Evolutionary conservation across 176 grass and related monocot species (phyloP), one percentile per base, ranked within the genome.

Genomic region (Carex kokanica): DNA sequence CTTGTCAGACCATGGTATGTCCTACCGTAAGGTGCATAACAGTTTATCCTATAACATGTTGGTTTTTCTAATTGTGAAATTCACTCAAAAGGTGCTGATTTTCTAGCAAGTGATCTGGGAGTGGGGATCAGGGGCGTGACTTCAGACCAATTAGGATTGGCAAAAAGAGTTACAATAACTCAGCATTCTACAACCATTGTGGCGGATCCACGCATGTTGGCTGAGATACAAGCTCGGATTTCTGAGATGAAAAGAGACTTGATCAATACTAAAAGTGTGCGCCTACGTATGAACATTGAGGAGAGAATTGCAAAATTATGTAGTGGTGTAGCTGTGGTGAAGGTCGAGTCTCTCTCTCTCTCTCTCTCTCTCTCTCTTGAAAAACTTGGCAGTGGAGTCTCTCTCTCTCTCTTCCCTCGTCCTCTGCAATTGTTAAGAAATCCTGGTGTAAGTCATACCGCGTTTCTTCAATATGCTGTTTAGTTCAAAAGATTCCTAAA

Each of bases 191-290:
- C 95, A 31, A 98, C 90, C 75, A 93, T 98, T 70, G 86, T 93
- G 52, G 92, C 95, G 73, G 90, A 98, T 85, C 90, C 90, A 63
- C 86, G 84, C 0, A 95, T 98, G 95, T 84, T 86, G 87, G 85
- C 90, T 81, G 95, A 98, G 86, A 98, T 98, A 74, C 87, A 95
- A 81, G 95, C 95, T 67, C 92, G 95, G 83, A 91, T 98, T 87
- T 85, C 88, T 83, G 92, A 98, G 88, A 79, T 94, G 84, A 98
- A 98, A 88, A 91, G 90, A 87, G 95, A 98, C 88, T 81, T 95
- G 68, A 74, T 83, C 78, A 88, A 93, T 59, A 79, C 87, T 79
- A 87, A 86, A 16, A 95, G 89, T 57, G 32, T 87, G 47, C 89
- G 90, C 82, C 36, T 38, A 38, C 78, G 80, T 84, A 87, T 64